Conservation (phyloP, 148 eudicot genomes). For the Silene latifolia region DNA sequence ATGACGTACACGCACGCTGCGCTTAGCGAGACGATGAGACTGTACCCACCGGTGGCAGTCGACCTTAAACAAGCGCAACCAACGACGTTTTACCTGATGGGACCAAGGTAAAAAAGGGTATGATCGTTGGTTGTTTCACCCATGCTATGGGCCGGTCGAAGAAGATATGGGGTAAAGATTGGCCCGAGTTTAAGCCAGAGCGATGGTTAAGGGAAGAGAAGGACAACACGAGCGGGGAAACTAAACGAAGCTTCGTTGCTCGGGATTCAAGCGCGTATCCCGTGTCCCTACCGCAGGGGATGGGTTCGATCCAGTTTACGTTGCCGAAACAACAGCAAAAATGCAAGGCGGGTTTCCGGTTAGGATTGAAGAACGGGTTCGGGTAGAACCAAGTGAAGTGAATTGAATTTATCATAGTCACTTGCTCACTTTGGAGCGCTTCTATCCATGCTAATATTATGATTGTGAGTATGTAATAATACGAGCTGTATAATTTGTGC, state of each 20-base stretch:
- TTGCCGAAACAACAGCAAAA: neutral
- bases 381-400: too few species aligned
- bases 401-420: too few species aligned
- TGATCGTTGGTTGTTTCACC: neutral
- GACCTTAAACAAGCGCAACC: slow-evolving; percentile 24
- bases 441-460: too few species aligned
- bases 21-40: slow-evolving; percentile 42
- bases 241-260: too few species aligned
- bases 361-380: neutral
- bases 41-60: slow-evolving; percentile 42
- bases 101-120: slow-evolving; percentile 24
- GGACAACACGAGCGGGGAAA: too few species aligned
- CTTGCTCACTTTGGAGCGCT: too few species aligned
- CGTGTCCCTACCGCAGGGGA: neutral
- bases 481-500: too few species aligned
- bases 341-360: slow-evolving; percentile 9
- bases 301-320: neutral
- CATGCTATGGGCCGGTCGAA: too few species aligned
- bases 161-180: too few species aligned
- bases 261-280: neutral
- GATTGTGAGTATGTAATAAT: too few species aligned
- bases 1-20: slow-evolving; percentile 35
- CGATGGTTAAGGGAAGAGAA: too few species aligned
- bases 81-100: slow-evolving; percentile 42
- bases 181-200: too few species aligned